These are phyloP conservation scores for Trichoderma atrobrunneum DNA, from an alignment of 2,329 filamentous ascomycete genomes.

Conservation along the genomic window DNA sequence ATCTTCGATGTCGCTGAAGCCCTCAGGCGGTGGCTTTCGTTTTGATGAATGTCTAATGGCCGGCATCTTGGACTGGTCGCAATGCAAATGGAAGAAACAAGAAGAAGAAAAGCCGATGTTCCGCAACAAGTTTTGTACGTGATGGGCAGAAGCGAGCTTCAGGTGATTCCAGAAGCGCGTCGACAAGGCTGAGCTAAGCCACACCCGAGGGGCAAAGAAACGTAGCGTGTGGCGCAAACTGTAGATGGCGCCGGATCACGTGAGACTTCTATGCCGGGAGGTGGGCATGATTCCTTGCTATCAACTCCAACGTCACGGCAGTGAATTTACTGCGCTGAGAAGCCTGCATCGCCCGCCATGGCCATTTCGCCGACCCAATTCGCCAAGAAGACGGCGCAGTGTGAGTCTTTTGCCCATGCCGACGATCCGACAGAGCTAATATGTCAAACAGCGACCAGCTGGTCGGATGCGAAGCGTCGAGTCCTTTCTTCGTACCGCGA, in stretches of 20 bases:
- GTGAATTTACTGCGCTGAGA: constrained; percentile 27
- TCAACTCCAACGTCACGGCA: constrained; percentile 32
- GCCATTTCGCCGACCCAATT: constrained; percentile 92
- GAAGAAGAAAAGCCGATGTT: neutral
- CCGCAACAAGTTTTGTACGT: neutral
- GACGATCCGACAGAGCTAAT: constrained; percentile 35
- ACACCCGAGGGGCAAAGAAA: constrained; percentile 19
- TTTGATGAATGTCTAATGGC: constrained; percentile 72
- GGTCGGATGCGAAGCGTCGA: constrained; percentile 81
- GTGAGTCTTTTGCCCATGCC: constrained; percentile 47
- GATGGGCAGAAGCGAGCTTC: neutral
- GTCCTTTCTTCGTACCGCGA: constrained; percentile 88
- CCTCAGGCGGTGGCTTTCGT: constrained; percentile 78
- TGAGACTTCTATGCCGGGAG: constrained; percentile 25
- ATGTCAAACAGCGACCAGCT: constrained; percentile 69
- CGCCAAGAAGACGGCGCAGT: constrained; percentile 74
- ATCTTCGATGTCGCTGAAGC: constrained; percentile 85
- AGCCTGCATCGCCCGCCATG: constrained; percentile 57
- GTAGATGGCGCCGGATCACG: constrained; percentile 29
- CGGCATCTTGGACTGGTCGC: constrained; percentile 59
- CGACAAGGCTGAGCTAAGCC: constrained; percentile 21
- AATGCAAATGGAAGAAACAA: neutral
- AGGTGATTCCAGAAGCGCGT: constrained; percentile 9
- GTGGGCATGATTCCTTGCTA: constrained; percentile 26
- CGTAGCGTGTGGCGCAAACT: constrained; percentile 21